Conservation (phyloP, 2,329 filamentous ascomycete genomes). For the Salinomyces thailandicus region DNA sequence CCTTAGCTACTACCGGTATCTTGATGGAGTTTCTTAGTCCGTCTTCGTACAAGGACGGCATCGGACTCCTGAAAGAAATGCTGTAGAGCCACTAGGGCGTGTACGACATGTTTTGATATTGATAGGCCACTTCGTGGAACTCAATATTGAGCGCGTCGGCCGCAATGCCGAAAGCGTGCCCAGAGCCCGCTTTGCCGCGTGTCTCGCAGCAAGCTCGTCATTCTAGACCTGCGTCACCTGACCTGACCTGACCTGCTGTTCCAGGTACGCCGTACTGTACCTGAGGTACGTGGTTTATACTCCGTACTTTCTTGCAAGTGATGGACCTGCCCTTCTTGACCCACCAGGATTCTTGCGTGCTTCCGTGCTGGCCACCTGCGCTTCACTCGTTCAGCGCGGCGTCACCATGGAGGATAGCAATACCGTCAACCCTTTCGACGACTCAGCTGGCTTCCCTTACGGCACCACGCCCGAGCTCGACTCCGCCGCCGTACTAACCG, state of each 20-base stretch:
- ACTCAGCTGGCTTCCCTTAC: conserved; percentile 14
- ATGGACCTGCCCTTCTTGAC: too few species aligned
- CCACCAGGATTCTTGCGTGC: too few species aligned
- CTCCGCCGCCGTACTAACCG: conserved; percentile 21
- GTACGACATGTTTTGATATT: neutral
- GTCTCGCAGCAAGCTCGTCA: neutral
- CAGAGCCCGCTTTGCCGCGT: neutral
- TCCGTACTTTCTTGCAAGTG: too few species aligned
- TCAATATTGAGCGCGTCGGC: neutral
- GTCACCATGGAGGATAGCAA: conserved; percentile 4
- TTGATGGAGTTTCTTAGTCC: neutral
- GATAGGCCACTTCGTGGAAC: neutral
- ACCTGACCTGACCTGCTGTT: neutral
- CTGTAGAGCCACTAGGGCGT: neutral
- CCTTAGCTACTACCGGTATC: too few species aligned
- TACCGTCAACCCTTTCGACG: conserved; percentile 20
- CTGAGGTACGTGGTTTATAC: too few species aligned
- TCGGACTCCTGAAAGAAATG: neutral
- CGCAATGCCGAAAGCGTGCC: neutral
- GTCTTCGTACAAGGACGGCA: neutral
- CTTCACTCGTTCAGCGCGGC: conserved; percentile 22
- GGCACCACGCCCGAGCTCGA: conserved; percentile 11
- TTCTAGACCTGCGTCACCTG: neutral
- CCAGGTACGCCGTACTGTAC: neutral
- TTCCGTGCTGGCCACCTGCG: too few species aligned